Base-by-base conservation (phyloP, 2,329 filamentous ascomycete species). In the Botrytis tulipae region DNA sequence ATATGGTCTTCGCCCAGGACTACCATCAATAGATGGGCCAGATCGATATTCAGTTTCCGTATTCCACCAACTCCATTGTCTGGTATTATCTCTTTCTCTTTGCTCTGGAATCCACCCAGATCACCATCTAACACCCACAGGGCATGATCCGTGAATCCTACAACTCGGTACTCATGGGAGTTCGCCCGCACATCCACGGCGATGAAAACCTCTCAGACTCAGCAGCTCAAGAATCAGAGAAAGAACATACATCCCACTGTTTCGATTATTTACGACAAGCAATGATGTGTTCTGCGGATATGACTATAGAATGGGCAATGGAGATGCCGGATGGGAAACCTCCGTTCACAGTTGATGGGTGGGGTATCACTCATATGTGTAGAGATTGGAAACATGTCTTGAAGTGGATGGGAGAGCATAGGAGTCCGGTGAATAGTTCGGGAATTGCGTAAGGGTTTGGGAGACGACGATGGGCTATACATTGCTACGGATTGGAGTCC, bases 251-350 rank as follows among this genome's bases (percentile, higher is more conserved):
- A 32, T 65, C 54, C 2, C 72, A 73, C 10, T 73, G 72, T n/a
- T 73, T 73, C 37, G 72, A 73, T 44, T 73, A 73, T 46, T 12
- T 71, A 40, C 72, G 72, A 29, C 72, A 73, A n/a, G 48, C 59
- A 35, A 63, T 73, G 25, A 73, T 73, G 48, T 73, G 72, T 35
- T 69, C 72, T 42, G 72, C 59, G 12, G 72, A 73, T 66, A 65
- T 73, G 72, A 71, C 66, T 10, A 22, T 73, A 4, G 72, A 73
- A 44, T 73, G 65, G 65, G 62, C 54, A 35, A 48, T n/a, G 65
- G 51, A 69, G 48, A 42, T 32, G 37, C 48, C 48, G 4, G 48
- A 46, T 18, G 65, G 62, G 2, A 29, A 61, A 2, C 40, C 37
- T 9, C 70, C 60, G 1, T 48, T 54, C 29, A 44, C 60, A 5